These are phyloP conservation scores for Talaromyces sp. DNA, from an alignment of 2,329 filamentous ascomycete species.

Conservation along the genomic window DNA sequence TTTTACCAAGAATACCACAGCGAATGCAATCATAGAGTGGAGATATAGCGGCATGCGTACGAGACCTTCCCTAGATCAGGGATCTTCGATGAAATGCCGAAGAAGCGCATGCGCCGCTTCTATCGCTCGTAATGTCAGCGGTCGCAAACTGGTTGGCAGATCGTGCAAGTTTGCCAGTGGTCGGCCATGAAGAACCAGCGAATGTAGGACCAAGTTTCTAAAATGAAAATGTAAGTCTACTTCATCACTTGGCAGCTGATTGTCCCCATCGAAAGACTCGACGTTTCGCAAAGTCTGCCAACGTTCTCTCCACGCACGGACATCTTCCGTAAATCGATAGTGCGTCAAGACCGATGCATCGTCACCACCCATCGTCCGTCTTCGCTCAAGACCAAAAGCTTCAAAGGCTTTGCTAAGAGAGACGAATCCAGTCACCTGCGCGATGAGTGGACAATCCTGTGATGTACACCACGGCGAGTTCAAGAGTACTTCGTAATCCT, in stretches of 20 bases:
- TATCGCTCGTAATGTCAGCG: slow-evolving; percentile 29
- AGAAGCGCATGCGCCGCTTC: slow-evolving; percentile 35
- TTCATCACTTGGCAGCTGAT: background rate
- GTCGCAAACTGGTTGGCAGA: slow-evolving; percentile 10
- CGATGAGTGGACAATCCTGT: slow-evolving; percentile 45
- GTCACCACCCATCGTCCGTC: slow-evolving; percentile 44
- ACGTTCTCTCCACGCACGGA: slow-evolving; percentile 41
- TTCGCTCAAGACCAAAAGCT: slow-evolving; percentile 53
- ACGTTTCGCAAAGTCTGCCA: slow-evolving; percentile 33
- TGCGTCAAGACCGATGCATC: slow-evolving; percentile 43
- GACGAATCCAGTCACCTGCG: slow-evolving; percentile 52
- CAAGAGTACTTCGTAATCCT: slow-evolving; percentile 47
- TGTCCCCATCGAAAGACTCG: slow-evolving; percentile 25
- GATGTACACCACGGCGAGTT: slow-evolving; percentile 46
- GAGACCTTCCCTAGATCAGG: slow-evolving; percentile 37
- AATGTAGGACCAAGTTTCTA: slow-evolving; percentile 1
- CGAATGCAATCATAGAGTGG: slow-evolving; percentile 18
- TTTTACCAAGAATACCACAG: slow-evolving; percentile 32
- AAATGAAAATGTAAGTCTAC: slow-evolving; percentile 10
- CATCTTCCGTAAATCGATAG: slow-evolving; percentile 39
- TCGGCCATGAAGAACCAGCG: background rate
- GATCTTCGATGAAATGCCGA: slow-evolving; percentile 39
- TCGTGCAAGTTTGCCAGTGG: slow-evolving; percentile 10
- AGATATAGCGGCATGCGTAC: slow-evolving; percentile 36
- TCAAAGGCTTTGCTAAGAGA: slow-evolving; percentile 50